A percentile compares a stretch with the other conserved stretches of the same genome.
These are phyloP conservation scores for Penicillium parvum DNA, from an alignment of 495 filamentous ascomycete species.

Conservation along the genomic window DNA sequence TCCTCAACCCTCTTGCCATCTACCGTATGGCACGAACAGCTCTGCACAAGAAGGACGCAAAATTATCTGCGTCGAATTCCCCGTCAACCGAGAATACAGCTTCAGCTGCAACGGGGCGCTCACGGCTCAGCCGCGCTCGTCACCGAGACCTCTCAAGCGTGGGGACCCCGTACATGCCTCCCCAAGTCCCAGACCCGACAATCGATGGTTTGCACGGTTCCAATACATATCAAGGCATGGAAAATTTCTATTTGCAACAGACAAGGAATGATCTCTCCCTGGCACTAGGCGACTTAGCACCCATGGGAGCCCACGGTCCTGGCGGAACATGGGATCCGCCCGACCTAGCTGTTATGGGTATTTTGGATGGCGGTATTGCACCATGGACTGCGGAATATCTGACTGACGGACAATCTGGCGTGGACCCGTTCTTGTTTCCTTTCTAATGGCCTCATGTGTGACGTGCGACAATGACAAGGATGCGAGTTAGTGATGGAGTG, in stretches of 20 bases:
- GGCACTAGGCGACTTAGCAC: background rate
- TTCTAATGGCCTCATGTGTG: slow-evolving; percentile 3
- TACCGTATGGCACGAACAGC: slow-evolving; percentile 22
- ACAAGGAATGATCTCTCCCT: background rate
- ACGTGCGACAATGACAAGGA: background rate
- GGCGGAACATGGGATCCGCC: slow-evolving; percentile 11
- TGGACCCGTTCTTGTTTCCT: slow-evolving; percentile 18
- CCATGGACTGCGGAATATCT: slow-evolving; percentile 21
- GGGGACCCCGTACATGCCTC: background rate
- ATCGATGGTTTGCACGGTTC: background rate
- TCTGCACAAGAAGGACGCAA: slow-evolving; percentile 11
- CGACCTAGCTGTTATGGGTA: slow-evolving; percentile 16
- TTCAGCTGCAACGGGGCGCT: background rate
- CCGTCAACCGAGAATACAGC: slow-evolving; percentile 1
- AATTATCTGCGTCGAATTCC: slow-evolving; percentile 3
- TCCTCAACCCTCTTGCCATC: slow-evolving; percentile 21
- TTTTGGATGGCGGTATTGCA: slow-evolving; percentile 12
- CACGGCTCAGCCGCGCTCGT: too few relatives aligned
- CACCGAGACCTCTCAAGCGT: background rate
- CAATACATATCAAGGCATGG: background rate
- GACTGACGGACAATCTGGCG: slow-evolving; percentile 17
- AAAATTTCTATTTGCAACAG: background rate
- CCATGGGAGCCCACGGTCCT: background rate
- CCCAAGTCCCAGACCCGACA: background rate
- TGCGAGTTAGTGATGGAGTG: background rate